Percentiles rank a stretch among this genome's conserved stretches.
phyloP scores from a whole-genome alignment of 345 rosid genomes.

The Corchorus capsularis region DNA sequence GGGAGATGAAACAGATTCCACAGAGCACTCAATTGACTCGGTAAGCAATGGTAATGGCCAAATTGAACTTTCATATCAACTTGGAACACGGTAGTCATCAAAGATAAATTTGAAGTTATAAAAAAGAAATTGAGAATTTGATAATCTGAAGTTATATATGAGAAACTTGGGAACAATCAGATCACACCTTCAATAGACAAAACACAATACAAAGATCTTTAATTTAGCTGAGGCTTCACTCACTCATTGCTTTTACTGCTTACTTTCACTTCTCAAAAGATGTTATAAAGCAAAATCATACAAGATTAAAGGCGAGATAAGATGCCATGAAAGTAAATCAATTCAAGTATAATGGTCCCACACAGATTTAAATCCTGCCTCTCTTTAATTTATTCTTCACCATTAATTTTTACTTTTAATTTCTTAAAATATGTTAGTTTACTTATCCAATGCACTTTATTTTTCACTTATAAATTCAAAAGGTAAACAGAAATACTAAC shows the following conservation, averaged over 20 bases:
- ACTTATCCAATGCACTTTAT: neutral
- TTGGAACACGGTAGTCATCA: neutral
- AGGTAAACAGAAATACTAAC: neutral
- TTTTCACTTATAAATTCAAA: neutral
- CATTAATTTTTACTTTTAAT: neutral
- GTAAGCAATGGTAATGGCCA: neutral
- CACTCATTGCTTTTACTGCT: neutral
- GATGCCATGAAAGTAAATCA: neutral
- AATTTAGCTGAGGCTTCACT: neutral
- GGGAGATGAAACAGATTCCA: slow-evolving; percentile 8
- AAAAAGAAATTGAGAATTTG: neutral
- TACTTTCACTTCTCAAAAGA: neutral
- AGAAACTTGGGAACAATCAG: neutral
- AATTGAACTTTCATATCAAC: neutral
- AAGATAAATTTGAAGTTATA: neutral
- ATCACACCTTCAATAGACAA: neutral
- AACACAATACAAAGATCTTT: neutral
- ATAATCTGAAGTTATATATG: neutral
- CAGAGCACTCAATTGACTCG: neutral
- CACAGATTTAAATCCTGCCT: neutral
- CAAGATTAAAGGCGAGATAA: neutral
- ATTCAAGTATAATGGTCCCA: neutral
- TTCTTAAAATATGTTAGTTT: neutral
- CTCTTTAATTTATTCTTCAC: too few relatives aligned
- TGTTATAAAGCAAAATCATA: neutral